These are phyloP conservation scores for Ophiostoma ips DNA, from an alignment of 2,329 filamentous ascomycete species.

Conservation along the genomic window DNA sequence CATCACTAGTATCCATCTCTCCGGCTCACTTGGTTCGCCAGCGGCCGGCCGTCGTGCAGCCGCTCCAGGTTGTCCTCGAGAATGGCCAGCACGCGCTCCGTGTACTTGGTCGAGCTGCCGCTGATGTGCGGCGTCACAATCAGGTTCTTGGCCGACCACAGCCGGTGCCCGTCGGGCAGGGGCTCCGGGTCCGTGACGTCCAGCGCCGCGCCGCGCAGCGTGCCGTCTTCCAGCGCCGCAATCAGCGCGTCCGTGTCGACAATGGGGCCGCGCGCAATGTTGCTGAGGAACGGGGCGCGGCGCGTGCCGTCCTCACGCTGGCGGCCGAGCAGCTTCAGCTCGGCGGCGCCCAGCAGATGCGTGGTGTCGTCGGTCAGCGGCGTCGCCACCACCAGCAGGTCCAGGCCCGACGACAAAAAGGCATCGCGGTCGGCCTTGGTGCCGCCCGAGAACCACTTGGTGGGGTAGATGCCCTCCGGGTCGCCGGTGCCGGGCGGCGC, in stretches of 20 bases:
- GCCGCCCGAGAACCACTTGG: slow-evolving; percentile 36
- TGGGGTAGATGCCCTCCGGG: slow-evolving; percentile 32
- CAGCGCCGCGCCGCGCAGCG: slow-evolving; percentile 50
- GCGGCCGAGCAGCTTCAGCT: slow-evolving; percentile 31
- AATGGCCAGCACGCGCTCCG: slow-evolving; percentile 27
- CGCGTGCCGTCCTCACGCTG: slow-evolving; percentile 13
- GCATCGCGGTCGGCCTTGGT: slow-evolving; percentile 30
- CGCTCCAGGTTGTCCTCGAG: slow-evolving; percentile 26
- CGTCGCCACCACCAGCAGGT: slow-evolving; percentile 37
- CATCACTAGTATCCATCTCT: slow-evolving; percentile 13
- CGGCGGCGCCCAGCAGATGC: slow-evolving; percentile 35
- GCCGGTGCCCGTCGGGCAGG: slow-evolving; percentile 48
- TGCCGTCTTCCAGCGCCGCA: slow-evolving; percentile 36
- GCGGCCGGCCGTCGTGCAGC: slow-evolving; percentile 10
- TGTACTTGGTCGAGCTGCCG: slow-evolving; percentile 27
- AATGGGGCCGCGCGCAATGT: slow-evolving; percentile 51
- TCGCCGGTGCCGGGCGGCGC: slow-evolving; percentile 53
- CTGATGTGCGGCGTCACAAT: slow-evolving; percentile 45
- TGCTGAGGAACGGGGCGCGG: slow-evolving; percentile 48
- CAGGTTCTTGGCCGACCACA: slow-evolving; percentile 58
- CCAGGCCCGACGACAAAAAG: slow-evolving; percentile 36
- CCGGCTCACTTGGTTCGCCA: slow-evolving; percentile 14
- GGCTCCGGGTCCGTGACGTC: slow-evolving; percentile 75
- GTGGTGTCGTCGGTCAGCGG: slow-evolving; percentile 36
- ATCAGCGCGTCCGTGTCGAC: slow-evolving; percentile 43